Evolutionary conservation across 164 flowering plant genomes (phyloP).

Genomic region (Protea cynaroides): DNA sequence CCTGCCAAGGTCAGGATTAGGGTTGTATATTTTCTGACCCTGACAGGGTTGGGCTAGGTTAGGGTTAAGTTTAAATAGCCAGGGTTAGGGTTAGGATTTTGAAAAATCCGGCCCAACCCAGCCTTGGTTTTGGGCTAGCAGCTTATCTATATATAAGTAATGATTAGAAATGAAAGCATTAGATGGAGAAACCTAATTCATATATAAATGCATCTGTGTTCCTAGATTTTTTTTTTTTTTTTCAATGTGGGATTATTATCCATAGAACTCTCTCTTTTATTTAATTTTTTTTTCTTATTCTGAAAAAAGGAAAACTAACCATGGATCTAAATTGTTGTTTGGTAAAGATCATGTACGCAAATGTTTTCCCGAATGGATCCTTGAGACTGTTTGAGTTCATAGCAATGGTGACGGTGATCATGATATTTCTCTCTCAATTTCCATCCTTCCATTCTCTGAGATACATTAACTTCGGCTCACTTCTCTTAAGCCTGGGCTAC

Average conservation of each 20-base stretch:
- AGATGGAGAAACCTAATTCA: too few relatives aligned
- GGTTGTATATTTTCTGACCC: too few relatives aligned
- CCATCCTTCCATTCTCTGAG: slow-evolving; percentile 93
- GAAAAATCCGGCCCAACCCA: too few relatives aligned
- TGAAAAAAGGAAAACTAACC: not conserved
- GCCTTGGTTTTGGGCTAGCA: too few relatives aligned
- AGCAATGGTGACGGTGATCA: slow-evolving; percentile 74
- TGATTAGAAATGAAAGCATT: too few relatives aligned
- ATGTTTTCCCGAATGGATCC: slow-evolving; percentile 58
- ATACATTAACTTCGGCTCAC: slow-evolving; percentile 72
- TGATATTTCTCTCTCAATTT: slow-evolving; percentile 83
- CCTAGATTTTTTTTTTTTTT: too few relatives aligned
- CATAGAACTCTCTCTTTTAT: not conserved
- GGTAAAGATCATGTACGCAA: slow-evolving; percentile 67
- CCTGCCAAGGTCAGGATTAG: too few relatives aligned
- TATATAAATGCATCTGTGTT: too few relatives aligned
- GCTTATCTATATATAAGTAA: too few relatives aligned
- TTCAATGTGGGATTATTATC: not conserved
- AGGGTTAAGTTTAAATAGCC: too few relatives aligned
- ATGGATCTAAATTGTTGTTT: slow-evolving; percentile 4
- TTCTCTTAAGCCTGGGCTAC: slow-evolving; percentile 82
- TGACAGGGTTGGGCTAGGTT: too few relatives aligned
- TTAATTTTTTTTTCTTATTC: not conserved
- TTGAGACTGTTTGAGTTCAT: slow-evolving; percentile 78
- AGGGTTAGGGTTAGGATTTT: too few relatives aligned